Base-by-base conservation (phyloP, 1,139 yeast genomes). In the Suzukiozyma palmioleophila region DNA sequence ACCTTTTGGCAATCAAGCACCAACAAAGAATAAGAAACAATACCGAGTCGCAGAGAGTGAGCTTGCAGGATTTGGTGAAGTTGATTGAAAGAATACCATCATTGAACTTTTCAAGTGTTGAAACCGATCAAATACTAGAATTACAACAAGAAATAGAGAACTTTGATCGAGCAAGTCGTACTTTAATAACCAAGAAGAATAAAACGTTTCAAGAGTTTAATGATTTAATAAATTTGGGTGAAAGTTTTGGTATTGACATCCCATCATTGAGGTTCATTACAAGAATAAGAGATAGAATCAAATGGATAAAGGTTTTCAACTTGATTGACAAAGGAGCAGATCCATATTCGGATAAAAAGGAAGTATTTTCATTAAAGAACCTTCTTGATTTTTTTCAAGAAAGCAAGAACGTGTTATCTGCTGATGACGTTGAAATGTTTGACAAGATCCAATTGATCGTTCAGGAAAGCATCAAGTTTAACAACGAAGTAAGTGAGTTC, bases 41-140 rank as follows among this genome's bases (percentile, higher is more conserved):
- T 2, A 50, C 45, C 32, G 43, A 45, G 29, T 31, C 46, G 32
- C 37, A 57, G 47, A 15, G 47, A 41, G 12, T 48, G 38, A 25
- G 36, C 35, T 49, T 59, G 37, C 53, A 52, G 29, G 57, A 50
- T 34, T 50, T 64, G 40, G 42, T 59, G 22, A 37, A 54, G 3
- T 51, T 84, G 18, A 54, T 82, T 7, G 66, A 64, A 9, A 67
- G 66, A 37, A 74, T 82, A 7, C 75, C 80, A 1, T 50, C 56
- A 0, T 53, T 82, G 38, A 72, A 75, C 18, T 77, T 84, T 42
- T 57, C 69, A 3, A 64, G 79, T 28, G 69, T 78, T 1, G 92
- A 84, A 52, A 68, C 79, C 42, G 81, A 75, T n/a, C 81, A 75
- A 48, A 59, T 84, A 8, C 46, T 72, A 9, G 83, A 77, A 44